phyloP scores from a whole-genome alignment of 2,329 filamentous ascomycete genomes.

The Aureobasidium vineae region DNA sequence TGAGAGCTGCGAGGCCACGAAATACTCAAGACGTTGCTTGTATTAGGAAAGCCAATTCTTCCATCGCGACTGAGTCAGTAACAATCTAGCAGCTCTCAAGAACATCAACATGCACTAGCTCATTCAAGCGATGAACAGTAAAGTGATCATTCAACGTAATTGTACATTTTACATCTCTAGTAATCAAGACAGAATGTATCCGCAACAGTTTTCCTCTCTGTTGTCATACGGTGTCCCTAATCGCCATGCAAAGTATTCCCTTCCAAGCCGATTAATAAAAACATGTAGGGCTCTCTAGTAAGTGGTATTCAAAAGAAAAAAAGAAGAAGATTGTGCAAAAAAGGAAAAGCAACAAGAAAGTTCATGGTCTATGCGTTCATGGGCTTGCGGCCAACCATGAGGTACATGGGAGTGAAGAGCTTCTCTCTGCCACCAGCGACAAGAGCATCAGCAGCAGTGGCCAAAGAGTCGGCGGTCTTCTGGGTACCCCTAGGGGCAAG shows the following conservation, averaged over 20 bases:
- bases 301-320: conserved; percentile 20
- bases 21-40: background rate
- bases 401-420: conserved; percentile 98
- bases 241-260: conserved; percentile 12
- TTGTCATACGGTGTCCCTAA: background rate
- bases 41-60: background rate
- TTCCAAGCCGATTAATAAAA: conserved; percentile 20
- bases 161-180: conserved; percentile 14
- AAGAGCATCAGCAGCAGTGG: conserved; percentile 75
- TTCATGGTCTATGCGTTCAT: conserved; percentile 25
- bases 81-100: background rate
- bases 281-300: conserved; percentile 10
- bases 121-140: background rate
- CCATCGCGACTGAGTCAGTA: background rate
- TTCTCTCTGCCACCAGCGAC: conserved; percentile 84
- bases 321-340: background rate
- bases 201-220: background rate
- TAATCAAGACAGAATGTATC: conserved; percentile 9
- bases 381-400: conserved; percentile 93
- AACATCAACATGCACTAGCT: background rate
- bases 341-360: background rate
- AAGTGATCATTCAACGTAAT: conserved; percentile 15
- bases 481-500: conserved; percentile 80
- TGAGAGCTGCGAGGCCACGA: too few relatives aligned
- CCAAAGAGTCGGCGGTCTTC: conserved; percentile 92